A percentile compares a stretch with the other conserved stretches of the same genome.
These are phyloP conservation scores for Emmonsiellopsis sp. DNA, from an alignment of 2,329 filamentous ascomycete species.

Conservation along the genomic window DNA sequence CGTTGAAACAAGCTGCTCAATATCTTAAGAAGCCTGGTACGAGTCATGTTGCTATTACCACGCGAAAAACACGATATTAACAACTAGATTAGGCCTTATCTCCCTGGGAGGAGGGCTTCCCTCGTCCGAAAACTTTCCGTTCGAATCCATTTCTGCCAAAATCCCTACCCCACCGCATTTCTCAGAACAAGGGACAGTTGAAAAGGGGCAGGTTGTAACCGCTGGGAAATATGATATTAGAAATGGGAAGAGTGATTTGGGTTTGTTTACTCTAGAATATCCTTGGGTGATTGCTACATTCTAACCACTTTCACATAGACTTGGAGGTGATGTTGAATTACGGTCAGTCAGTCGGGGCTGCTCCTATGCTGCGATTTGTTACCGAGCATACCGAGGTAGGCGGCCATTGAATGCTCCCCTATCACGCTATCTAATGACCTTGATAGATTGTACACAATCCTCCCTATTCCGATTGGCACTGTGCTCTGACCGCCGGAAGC, in stretches of 20 bases:
- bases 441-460: conserved; percentile 64
- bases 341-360: conserved; percentile 73
- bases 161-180: conserved; percentile 63
- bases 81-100: conserved; percentile 52
- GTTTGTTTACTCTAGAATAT: conserved; percentile 16
- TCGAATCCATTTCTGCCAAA: conserved; percentile 66
- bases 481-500: conserved; percentile 72
- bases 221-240: conserved; percentile 78
- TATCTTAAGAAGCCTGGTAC: conserved; percentile 64
- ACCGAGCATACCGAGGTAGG: conserved; percentile 80
- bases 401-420: neutral
- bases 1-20: conserved; percentile 73
- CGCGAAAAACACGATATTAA: conserved; percentile 4
- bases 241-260: conserved; percentile 49
- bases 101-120: conserved; percentile 89
- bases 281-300: neutral
- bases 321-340: conserved; percentile 89
- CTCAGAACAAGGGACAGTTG: conserved; percentile 56
- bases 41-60: neutral
- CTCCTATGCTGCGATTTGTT: conserved; percentile 80
- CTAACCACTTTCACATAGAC: conserved; percentile 45
- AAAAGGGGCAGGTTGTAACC: conserved; percentile 50
- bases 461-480: conserved; percentile 83
- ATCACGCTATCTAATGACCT: conserved; percentile 5
- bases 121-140: conserved; percentile 84